Evolutionary conservation across 768 basidiomycete genomes (phyloP).

Genomic region (Leccinum sublutescens): DNA sequence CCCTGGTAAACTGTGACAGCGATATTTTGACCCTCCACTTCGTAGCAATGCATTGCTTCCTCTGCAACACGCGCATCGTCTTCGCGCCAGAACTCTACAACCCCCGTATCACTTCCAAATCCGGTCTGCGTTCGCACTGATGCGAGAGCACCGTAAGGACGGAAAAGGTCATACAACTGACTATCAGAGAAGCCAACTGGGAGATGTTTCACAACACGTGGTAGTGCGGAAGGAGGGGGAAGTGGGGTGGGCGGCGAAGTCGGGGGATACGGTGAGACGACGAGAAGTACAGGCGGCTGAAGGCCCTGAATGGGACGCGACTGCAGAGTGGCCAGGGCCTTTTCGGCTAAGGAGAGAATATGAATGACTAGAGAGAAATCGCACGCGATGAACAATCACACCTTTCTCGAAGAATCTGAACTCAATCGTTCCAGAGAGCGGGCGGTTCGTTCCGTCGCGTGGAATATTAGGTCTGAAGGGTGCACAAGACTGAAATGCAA

Average conservation of each 20-base stretch:
- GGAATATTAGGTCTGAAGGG: conserved; percentile 79
- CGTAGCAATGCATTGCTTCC: conserved; percentile 79
- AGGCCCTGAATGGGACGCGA: conserved; percentile 66
- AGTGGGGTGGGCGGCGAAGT: conserved; percentile 72
- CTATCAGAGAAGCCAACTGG: conserved; percentile 66
- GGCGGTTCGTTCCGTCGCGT: conserved; percentile 52
- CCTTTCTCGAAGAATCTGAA: conserved; percentile 83
- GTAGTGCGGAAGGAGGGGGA: conserved; percentile 72
- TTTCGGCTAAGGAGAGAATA: conserved; percentile 59
- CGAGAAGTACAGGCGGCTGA: conserved; percentile 56
- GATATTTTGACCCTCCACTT: conserved; percentile 82
- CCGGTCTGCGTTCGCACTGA: conserved; percentile 72
- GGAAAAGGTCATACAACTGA: conserved; percentile 80
- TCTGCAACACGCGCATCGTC: conserved; percentile 79
- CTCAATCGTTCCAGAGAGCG: conserved; percentile 74
- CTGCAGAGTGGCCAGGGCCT: conserved; percentile 82
- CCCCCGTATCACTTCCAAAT: conserved; percentile 73
- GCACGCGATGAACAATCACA: conserved; percentile 34
- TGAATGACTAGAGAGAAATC: conserved; percentile 8
- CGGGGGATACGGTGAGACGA: conserved; percentile 82
- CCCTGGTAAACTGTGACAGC: conserved; percentile 78
- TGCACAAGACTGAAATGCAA: conserved; percentile 70
- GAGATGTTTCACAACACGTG: conserved; percentile 83
- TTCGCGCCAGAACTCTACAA: conserved; percentile 86
- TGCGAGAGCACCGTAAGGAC: conserved; percentile 80